phyloP scores from a whole-genome alignment of 371 early-diverging fungal species.

The Actinomortierella ambigua region DNA sequence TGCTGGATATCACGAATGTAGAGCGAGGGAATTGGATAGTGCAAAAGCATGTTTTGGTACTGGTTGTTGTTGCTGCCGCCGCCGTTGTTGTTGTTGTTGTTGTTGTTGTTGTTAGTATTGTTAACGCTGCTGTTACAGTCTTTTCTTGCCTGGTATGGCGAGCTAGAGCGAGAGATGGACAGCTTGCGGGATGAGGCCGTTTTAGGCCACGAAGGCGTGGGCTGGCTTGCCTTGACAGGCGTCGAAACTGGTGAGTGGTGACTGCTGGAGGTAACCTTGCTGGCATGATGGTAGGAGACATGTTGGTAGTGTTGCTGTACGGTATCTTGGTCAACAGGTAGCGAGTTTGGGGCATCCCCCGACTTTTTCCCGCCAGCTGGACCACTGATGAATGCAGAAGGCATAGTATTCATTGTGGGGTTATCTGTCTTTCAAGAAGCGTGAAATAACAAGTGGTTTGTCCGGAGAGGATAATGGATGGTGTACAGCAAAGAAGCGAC shows the following conservation, averaged over 20 bases:
- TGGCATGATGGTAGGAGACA: slow-evolving; percentile 20
- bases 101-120: slow-evolving; percentile 18
- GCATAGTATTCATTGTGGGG: not conserved
- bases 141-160: slow-evolving; percentile 16
- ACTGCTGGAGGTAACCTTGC: no score
- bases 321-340: not conserved
- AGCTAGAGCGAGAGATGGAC: slow-evolving; percentile 24
- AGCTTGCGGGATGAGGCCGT: slow-evolving; percentile 32
- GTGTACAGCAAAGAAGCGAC: no score
- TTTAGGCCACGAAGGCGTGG: slow-evolving; percentile 29
- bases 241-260: slow-evolving; percentile 1
- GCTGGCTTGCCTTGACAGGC: slow-evolving; percentile 13
- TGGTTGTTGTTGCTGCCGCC: slow-evolving; percentile 28
- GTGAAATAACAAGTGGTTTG: no score
- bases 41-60: slow-evolving; percentile 30
- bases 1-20: slow-evolving; percentile 38
- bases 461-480: no score
- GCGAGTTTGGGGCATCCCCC: not conserved
- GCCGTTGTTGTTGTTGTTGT: not conserved
- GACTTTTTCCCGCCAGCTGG: not conserved
- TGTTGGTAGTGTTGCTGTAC: slow-evolving; percentile 5
- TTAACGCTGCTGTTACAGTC: slow-evolving; percentile 16
- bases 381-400: slow-evolving; percentile 1
- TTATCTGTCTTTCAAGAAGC: no score
- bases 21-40: slow-evolving; percentile 30